A percentile compares a stretch with the other conserved stretches of the same genome.
phyloP scores from a whole-genome alignment of 805 yeast genomes.

The Ogataea dorogensis region DNA sequence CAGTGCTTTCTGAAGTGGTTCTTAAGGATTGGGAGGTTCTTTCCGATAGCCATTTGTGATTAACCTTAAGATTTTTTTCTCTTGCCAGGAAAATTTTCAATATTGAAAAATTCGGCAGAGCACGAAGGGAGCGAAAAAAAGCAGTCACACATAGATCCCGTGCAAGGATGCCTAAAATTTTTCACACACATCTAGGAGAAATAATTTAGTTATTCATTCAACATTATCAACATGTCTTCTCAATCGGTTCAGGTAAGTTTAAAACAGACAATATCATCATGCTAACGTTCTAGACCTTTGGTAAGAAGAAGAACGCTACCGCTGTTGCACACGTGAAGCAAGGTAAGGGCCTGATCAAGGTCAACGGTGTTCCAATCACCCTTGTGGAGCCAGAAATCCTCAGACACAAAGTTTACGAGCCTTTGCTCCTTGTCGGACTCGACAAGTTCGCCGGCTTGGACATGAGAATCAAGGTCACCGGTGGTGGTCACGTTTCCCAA shows the following conservation, averaged over 20 bases:
- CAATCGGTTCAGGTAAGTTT: conserved; percentile 82
- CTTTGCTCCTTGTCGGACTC: conserved; percentile 95
- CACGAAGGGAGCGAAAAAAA: conserved; percentile 6
- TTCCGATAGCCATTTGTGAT: conserved; percentile 74
- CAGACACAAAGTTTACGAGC: conserved; percentile 99
- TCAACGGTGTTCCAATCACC: conserved; percentile 99
- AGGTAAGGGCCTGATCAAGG: conserved; percentile 99
- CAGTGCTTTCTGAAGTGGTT: conserved; percentile 99
- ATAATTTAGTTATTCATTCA: conserved; percentile 11
- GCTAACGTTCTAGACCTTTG: conserved; percentile 76
- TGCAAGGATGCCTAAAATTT: conserved; percentile 16
- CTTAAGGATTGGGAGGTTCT: conserved; percentile 98
- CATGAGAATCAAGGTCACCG: conserved; percentile 98
- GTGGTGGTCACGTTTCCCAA: conserved; percentile 99
- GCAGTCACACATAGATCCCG: conserved; percentile 13
- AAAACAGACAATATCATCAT: conserved; percentile 3
- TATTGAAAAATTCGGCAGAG: conserved; percentile 6
- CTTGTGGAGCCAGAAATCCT: conserved; percentile 98
- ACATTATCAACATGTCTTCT: conserved; percentile 40
- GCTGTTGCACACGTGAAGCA: conserved; percentile 99
- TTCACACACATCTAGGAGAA: conserved; percentile 10
- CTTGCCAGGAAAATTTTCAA: conserved; percentile 12
- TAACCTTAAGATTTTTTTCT: conserved; percentile 11
- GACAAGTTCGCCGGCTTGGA: conserved; percentile 98
- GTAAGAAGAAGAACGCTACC: conserved; percentile 99